Evolutionary conservation across 805 yeast species (phyloP).

Genomic region (Ogataea trehalophila): DNA sequence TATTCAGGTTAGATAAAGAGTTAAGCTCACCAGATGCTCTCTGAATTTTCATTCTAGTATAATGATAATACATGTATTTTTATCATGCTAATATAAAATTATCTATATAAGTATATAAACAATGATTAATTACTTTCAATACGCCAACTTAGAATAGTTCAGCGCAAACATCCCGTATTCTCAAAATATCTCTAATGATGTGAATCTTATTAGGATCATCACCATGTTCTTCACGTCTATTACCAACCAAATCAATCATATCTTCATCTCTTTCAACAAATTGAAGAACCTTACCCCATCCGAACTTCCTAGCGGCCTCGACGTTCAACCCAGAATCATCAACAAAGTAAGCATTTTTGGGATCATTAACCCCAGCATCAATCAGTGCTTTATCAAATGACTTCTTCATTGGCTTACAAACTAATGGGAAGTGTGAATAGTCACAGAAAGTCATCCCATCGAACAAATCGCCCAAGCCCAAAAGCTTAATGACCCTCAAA

Average conservation of each 20-base stretch:
- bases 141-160: constrained; percentile 38
- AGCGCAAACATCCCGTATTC: constrained; percentile 46
- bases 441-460: constrained; percentile 95
- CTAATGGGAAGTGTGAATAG: constrained; percentile 61
- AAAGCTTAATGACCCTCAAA: constrained; percentile 64
- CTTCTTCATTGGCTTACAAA: constrained; percentile 84
- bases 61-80: neutral
- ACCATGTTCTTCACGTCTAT: constrained; percentile 31
- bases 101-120: neutral
- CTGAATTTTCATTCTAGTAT: neutral
- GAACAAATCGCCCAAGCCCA: constrained; percentile 88
- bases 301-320: constrained; percentile 63
- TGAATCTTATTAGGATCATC: constrained; percentile 33
- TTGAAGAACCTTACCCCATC: constrained; percentile 70
- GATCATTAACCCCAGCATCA: constrained; percentile 53
- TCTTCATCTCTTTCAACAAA: constrained; percentile 68
- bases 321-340: constrained; percentile 86
- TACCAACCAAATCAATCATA: constrained; percentile 30
- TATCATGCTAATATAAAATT: neutral
- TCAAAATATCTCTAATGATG: constrained; percentile 55
- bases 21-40: constrained; percentile 9
- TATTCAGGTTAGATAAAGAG: constrained; percentile 16
- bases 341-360: constrained; percentile 60
- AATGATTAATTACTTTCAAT: constrained; percentile 1
- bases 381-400: constrained; percentile 62